These are phyloP conservation scores for Suillus ampliporus DNA, from an alignment of 768 basidiomycete genomes.

Conservation along the genomic window DNA sequence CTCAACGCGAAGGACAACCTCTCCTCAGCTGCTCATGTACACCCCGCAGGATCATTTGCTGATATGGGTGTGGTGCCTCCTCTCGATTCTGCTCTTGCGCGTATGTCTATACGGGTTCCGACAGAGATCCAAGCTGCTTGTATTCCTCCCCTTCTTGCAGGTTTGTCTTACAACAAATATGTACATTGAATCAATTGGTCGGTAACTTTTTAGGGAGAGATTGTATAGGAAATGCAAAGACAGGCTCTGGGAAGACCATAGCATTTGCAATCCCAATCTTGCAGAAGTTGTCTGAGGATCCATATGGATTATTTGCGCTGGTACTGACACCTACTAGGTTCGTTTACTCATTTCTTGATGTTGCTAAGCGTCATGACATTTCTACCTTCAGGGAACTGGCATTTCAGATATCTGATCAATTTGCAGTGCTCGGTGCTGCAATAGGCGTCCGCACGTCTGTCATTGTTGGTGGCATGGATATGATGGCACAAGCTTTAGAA, in stretches of 20 bases:
- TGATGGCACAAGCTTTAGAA: conserved; percentile 92
- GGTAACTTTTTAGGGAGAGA: conserved; percentile 69
- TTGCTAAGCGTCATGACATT: conserved; percentile 6
- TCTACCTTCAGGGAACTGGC: conserved; percentile 79
- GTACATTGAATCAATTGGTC: not conserved
- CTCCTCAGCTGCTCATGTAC: conserved; percentile 28
- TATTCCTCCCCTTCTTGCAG: conserved; percentile 84
- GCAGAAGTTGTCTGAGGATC: conserved; percentile 85
- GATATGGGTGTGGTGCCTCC: conserved; percentile 63
- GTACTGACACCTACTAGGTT: conserved; percentile 95
- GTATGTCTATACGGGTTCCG: conserved; percentile 86
- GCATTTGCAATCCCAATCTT: conserved; percentile 96
- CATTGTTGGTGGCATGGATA: conserved; percentile 98
- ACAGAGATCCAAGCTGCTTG: conserved; percentile 92
- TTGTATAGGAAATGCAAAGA: conserved; percentile 97
- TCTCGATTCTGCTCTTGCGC: conserved; percentile 67
- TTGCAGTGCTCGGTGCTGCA: conserved; percentile 84
- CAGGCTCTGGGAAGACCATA: conserved; percentile 97
- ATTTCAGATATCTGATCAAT: conserved; percentile 97
- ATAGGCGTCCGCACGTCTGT: conserved; percentile 86
- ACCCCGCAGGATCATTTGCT: conserved; percentile 47
- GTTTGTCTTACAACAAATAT: conserved; percentile 41
- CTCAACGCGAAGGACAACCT: conserved; percentile 18
- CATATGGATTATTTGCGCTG: conserved; percentile 93
- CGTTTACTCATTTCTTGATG: conserved; percentile 20